Conservation (phyloP, 2,329 filamentous ascomycete species). For the Fusarium sp. region DNA sequence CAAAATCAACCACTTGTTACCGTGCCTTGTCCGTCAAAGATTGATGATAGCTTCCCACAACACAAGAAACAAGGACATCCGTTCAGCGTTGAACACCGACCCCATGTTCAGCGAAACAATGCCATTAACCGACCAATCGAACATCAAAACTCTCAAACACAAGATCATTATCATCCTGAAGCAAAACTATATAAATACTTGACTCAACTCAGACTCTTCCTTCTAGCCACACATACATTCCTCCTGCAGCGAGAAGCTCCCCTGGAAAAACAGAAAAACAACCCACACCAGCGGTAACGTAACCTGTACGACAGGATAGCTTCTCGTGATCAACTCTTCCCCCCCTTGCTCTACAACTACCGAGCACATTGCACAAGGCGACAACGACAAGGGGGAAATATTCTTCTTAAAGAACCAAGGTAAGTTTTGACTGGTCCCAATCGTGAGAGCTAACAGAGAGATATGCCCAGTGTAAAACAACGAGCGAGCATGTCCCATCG, state of each 20-base stretch:
- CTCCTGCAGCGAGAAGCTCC: constrained; percentile 15
- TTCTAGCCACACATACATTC: constrained; percentile 21
- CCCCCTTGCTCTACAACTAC: constrained; percentile 27
- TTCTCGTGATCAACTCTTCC: constrained; percentile 40
- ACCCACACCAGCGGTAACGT: constrained; percentile 29
- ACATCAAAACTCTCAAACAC: background rate
- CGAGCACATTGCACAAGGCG: constrained; percentile 34
- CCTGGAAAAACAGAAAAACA: constrained; percentile 4
- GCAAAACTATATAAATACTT: constrained; percentile 19
- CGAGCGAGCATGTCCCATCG: constrained; percentile 27
- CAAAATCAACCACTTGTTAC: constrained; percentile 15
- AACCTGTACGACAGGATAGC: constrained; percentile 43
- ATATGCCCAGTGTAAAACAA: background rate
- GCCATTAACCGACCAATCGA: constrained; percentile 15
- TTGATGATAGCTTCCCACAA: constrained; percentile 10
- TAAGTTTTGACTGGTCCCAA: constrained; percentile 21
- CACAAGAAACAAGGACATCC: constrained; percentile 20
- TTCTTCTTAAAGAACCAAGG: constrained; percentile 19
- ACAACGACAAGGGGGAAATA: constrained; percentile 7
- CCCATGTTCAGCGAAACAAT: constrained; percentile 36
- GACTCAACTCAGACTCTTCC: constrained; percentile 3
- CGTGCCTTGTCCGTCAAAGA: constrained; percentile 9
- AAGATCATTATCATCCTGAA: constrained; percentile 8
- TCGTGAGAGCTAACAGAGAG: constrained; percentile 34
- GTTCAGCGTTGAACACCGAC: constrained; percentile 18